Base-by-base conservation (phyloP, 306 rosid species). In the Glycine soja region DNA sequence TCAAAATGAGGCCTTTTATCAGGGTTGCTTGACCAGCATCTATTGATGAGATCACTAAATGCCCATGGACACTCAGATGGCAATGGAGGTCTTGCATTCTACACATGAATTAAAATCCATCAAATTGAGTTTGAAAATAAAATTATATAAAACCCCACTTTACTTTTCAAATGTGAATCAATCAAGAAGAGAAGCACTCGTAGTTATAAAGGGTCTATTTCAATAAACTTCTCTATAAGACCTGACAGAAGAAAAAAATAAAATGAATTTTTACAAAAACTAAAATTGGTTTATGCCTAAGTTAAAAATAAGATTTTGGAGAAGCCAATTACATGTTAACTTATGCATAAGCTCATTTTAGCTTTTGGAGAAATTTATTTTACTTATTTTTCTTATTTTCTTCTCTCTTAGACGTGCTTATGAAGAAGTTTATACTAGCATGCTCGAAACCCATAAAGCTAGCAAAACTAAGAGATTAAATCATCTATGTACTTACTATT, bases 41-140 rank as follows among this genome's bases (percentile, higher is more conserved):
- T 85, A 71, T 83, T 89, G 43, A 95, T 88, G 51, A 95, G 94
- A 69, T 84, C 81, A 76, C 93, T 79, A 46, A 95, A 88, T 54
- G 93, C 94, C 83, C 42, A n/a, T 0, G 99, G 99, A 81, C 99
- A 95, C 57, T 83, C 89, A 3, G 92, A 57, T 51, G 97, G 98
- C 81, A 95, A 69, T 32, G 98, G 96, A 1, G 99, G 99, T 76
- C 99, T 95, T 83, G 91, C 95, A 87, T 95, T 95, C 99, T 95
- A 85, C 90, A 85, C 61, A 34, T 2, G 4, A 34, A 67, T 32
- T 13, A 69, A 67, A 43, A n/a, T 10, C 62, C 66, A 83, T 24
- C 2, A 24, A 24, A 24, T 24, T 24, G 30, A 62, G 30, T 63
- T 13, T 6, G 5, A 19, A 13, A 38, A 51, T 40, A 12, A 24